Base-by-base conservation (phyloP, 2,329 filamentous ascomycete genomes). In the Aciculosporium take region DNA sequence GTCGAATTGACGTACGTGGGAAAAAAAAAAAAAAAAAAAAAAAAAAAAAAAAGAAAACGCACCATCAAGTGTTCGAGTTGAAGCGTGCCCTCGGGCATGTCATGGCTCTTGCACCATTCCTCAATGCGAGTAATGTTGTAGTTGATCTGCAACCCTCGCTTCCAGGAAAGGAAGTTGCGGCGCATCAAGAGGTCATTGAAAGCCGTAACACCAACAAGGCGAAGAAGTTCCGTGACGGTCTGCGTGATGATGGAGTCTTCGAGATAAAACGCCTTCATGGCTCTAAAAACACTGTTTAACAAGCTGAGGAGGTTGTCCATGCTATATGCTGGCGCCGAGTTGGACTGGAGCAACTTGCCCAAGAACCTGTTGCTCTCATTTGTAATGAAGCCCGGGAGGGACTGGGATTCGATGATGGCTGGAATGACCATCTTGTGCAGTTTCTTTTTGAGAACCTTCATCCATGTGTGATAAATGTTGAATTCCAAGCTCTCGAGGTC, bases 391-490 rank as follows among this genome's bases (percentile, higher is more conserved):
- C 91, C 91, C 39, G 91, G 91, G 47, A 98, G 78, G 20, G 91
- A 96, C 63, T 98, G 91, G 37, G 89, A 96, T 63, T 98, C 91
- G 56, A 98, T 98, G 60, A 98, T 98, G 42, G 91, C 91, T 1
- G 91, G 91, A 40, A 98, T 94, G 56, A 98, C 93, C 91, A 98
- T 98, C 75, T 96, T 96, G 56, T 93, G 86, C 48, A 98, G 74
- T 68, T 94, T 94, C 78, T 95, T 95, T 76, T 98, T 98, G 56
- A 98, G 69, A 43, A 95, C 85, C 72, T 98, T 98, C 91, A 98
- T 98, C 91, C 91, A 98, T 21, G 91, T 98, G 66, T 98, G 91
- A 65, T 98, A 98, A 55, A 98, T 98, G 69, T 98, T 98, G 71
- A 98, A 98, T 66, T 98, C 91, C 48, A 98, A 72, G 63, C 85